Percentiles rank a stretch among this genome's conserved stretches.
Conservation (phyloP, 176 grass and related monocot species). For the Coix lacrymajobi region DNA sequence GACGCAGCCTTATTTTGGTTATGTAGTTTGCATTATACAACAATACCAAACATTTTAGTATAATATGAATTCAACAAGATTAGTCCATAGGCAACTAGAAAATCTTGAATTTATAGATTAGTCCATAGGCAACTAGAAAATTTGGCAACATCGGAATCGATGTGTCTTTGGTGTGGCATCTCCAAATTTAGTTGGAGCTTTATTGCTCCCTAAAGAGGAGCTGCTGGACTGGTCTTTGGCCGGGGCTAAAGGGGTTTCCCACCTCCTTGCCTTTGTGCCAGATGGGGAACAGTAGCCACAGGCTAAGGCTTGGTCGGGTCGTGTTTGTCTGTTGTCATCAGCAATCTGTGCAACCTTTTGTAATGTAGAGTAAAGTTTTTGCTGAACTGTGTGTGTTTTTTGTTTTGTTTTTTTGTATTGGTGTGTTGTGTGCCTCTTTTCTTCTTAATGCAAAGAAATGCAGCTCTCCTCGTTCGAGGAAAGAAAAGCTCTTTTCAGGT, state of each 20-base stretch:
- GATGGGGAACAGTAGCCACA: background rate
- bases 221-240: background rate
- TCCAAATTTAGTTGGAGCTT: background rate
- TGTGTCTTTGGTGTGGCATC: background rate
- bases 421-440: background rate
- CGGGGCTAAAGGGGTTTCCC: background rate
- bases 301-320: background rate
- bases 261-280: background rate
- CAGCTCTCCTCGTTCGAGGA: background rate
- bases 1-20: background rate
- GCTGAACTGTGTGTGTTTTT: background rate
- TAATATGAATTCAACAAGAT: background rate
- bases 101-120: too few relatives aligned
- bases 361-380: background rate
- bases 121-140: too few relatives aligned
- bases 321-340: background rate
- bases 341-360: background rate
- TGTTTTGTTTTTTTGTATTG: background rate
- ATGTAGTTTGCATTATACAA: background rate
- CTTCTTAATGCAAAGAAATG: background rate
- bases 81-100: too few relatives aligned
- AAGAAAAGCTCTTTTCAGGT: background rate
- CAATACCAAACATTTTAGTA: background rate
- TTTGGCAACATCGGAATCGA: too few relatives aligned
- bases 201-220: background rate